Evolutionary conservation across 1,284 basidiomycete species (phyloP).

Genomic region (Athelia sp.): DNA sequence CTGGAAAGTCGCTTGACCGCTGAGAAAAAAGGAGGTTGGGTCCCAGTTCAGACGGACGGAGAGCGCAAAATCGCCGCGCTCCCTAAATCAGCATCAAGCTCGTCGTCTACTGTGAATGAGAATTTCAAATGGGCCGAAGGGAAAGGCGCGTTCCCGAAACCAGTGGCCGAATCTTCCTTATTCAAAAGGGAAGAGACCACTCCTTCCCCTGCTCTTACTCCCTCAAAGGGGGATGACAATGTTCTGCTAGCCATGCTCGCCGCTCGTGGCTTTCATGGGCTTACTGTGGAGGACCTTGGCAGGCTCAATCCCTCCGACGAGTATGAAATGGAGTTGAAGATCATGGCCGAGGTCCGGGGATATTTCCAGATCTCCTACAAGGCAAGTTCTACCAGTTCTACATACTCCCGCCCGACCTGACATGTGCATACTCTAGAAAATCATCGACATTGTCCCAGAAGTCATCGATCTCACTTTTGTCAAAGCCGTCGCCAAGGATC

Average conservation of each 20-base stretch:
- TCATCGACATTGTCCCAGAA: constrained; percentile 44
- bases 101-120: too few species aligned
- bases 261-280: constrained; percentile 25
- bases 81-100: too few species aligned
- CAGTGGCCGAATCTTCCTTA: constrained; percentile 3
- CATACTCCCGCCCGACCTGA: too few species aligned
- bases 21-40: too few species aligned
- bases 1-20: not conserved
- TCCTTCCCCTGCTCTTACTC: not conserved
- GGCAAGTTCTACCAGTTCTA: constrained; percentile 25
- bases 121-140: too few species aligned
- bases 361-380: constrained; percentile 48
- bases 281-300: constrained; percentile 30
- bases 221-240: constrained; percentile 12
- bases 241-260: constrained; percentile 24
- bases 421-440: too few species aligned
- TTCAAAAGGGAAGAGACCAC: not conserved
- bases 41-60: too few species aligned
- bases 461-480: constrained; percentile 41
- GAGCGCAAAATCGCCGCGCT: too few species aligned
- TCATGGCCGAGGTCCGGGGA: constrained; percentile 46
- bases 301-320: constrained; percentile 33
- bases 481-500: constrained; percentile 25
- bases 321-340: constrained; percentile 40
- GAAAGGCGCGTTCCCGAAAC: not conserved